Evolutionary conservation across 2,329 filamentous ascomycete genomes (phyloP).

Genomic region (Ascochyta rabiei): DNA sequence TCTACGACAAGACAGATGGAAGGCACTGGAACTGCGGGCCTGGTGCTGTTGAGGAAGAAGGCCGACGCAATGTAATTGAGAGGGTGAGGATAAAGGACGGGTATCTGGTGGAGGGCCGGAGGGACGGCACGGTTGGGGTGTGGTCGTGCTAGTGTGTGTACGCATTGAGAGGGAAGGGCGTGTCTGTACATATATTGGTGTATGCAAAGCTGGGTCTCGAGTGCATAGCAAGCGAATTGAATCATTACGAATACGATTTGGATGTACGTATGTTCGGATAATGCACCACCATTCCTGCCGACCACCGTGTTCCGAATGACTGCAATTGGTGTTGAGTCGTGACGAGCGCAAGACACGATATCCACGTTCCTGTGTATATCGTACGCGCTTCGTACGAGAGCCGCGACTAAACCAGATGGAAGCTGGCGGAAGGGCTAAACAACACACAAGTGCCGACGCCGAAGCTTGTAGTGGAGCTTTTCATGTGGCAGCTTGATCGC

Average conservation of each 20-base stretch:
- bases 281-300: not conserved
- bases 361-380: not conserved
- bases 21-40: conserved; percentile 96
- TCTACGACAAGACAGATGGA: conserved; percentile 97
- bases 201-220: conserved; percentile 18
- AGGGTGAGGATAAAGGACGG: conserved; percentile 90
- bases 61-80: conserved; percentile 67
- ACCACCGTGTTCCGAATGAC: no score
- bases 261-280: not conserved
- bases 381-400: conserved; percentile 1
- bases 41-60: conserved; percentile 72
- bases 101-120: conserved; percentile 88
- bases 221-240: conserved; percentile 18
- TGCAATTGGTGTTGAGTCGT: no score
- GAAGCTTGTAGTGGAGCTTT: conserved; percentile 5
- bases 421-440: conserved; percentile 15
- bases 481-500: not conserved
- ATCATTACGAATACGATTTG: not conserved
- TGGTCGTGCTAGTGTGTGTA: conserved; percentile 62
- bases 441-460: conserved; percentile 1
- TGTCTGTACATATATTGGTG: conserved; percentile 23
- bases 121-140: conserved; percentile 85
- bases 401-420: conserved; percentile 26
- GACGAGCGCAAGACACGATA: not conserved
- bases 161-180: not conserved